Conservation (phyloP, 371 early-diverging fungal genomes). For the Mucor velutinosus region DNA sequence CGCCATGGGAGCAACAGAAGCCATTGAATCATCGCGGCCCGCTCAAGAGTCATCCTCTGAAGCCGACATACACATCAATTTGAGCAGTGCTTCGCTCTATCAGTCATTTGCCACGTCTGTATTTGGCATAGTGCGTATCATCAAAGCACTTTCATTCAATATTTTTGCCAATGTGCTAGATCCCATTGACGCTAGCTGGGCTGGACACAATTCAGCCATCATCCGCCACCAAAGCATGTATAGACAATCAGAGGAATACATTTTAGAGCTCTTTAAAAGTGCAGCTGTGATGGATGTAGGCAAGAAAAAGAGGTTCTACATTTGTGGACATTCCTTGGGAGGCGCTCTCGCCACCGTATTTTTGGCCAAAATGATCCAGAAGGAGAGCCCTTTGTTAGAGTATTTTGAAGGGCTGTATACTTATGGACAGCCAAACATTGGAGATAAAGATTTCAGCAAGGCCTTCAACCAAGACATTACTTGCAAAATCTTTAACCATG, state of each 20-base stretch:
- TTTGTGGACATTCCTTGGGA: slow-evolving; percentile 47
- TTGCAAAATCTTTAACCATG: slow-evolving; percentile 61
- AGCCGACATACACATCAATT: slow-evolving; percentile 28
- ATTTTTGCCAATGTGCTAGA: slow-evolving; percentile 43
- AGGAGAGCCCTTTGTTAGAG: slow-evolving; percentile 43
- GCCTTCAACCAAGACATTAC: slow-evolving; percentile 46
- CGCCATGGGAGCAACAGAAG: slow-evolving; percentile 48
- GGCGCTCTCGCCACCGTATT: slow-evolving; percentile 52
- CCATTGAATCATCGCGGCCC: neutral
- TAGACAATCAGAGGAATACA: slow-evolving; percentile 36
- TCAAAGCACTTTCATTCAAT: slow-evolving; percentile 28
- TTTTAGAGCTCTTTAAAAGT: slow-evolving; percentile 23
- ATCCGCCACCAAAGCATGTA: slow-evolving; percentile 34
- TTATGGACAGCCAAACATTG: slow-evolving; percentile 57
- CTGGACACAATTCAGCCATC: slow-evolving; percentile 25
- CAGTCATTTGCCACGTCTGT: slow-evolving; percentile 35
- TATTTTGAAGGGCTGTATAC: slow-evolving; percentile 59
- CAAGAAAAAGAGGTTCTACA: slow-evolving; percentile 26
- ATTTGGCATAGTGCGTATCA: slow-evolving; percentile 26
- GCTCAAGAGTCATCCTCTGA: neutral
- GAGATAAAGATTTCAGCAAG: slow-evolving; percentile 50
- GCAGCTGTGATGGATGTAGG: slow-evolving; percentile 4
- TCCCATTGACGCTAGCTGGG: slow-evolving; percentile 50
- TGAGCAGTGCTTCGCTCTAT: slow-evolving; percentile 34
- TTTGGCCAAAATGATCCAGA: slow-evolving; percentile 59